phyloP scores from a whole-genome alignment of 345 rosid genomes.

The Leavenworthia alabamica region DNA sequence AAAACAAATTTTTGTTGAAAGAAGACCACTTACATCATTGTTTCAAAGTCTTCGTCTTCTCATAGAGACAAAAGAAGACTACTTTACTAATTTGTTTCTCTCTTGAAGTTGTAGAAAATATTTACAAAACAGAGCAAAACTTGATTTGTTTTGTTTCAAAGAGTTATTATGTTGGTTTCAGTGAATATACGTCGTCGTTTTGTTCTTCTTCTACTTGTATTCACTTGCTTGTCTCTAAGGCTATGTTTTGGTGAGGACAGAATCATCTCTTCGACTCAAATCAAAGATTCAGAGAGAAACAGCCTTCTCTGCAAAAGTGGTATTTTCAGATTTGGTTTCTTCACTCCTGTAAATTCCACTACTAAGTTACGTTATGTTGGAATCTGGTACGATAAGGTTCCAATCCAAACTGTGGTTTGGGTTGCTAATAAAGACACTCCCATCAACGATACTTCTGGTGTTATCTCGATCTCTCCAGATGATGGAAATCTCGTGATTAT shows the following conservation, averaged over 20 bases:
- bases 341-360: conserved; percentile 40
- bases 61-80: too few relatives aligned
- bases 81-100: too few relatives aligned
- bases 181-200: neutral
- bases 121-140: too few relatives aligned
- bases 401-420: conserved; percentile 37
- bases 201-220: conserved; percentile 14
- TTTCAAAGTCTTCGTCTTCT: too few relatives aligned
- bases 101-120: too few relatives aligned
- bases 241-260: conserved; percentile 27
- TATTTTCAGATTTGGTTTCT: conserved; percentile 47
- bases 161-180: too few relatives aligned
- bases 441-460: conserved; percentile 38
- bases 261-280: conserved; percentile 27
- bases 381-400: conserved; percentile 40
- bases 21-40: too few relatives aligned
- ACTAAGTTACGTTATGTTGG: conserved; percentile 40
- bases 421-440: conserved; percentile 52
- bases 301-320: conserved; percentile 33
- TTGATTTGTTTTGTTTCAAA: too few relatives aligned
- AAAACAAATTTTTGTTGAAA: conserved; percentile 3
- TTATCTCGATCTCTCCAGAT: conserved; percentile 27
- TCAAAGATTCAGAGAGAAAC: conserved; percentile 36
- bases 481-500: conserved; percentile 48
- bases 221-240: neutral